phyloP scores from a whole-genome alignment of 345 rosid species.

The Salix caprea region DNA sequence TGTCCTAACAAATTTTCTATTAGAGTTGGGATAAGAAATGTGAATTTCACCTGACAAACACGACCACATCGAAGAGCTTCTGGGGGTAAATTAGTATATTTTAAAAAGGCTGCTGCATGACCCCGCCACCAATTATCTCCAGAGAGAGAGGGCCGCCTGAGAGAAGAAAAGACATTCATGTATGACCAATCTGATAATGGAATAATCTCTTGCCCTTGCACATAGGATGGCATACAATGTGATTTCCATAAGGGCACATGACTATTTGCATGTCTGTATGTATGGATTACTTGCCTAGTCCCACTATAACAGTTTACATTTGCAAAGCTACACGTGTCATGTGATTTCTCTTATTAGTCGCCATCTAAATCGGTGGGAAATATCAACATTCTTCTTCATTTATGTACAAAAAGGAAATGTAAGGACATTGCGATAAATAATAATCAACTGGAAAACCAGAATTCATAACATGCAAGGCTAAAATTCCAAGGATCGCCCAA shows the following conservation, averaged over 20 bases:
- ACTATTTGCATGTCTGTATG: background rate
- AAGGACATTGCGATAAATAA: background rate
- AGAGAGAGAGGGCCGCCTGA: conserved; percentile 66
- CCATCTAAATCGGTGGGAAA: background rate
- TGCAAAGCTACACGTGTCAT: background rate
- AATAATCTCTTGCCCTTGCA: background rate
- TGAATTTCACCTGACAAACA: conserved; percentile 55
- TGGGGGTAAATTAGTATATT: conserved; percentile 52
- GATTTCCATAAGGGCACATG: background rate
- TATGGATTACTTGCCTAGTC: background rate
- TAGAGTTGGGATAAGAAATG: background rate
- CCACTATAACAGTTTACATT: background rate
- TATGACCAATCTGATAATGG: background rate
- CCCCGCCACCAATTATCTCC: conserved; percentile 99
- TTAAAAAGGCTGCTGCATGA: conserved; percentile 88
- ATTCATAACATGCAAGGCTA: background rate
- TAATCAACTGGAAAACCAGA: background rate
- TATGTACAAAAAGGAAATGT: background rate
- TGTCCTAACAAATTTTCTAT: background rate
- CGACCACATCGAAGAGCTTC: conserved; percentile 72
- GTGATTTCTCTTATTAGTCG: background rate
- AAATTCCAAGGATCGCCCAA: background rate
- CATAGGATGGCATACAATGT: background rate
- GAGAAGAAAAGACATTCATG: conserved; percentile 12
- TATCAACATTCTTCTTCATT: background rate